These are phyloP conservation scores for Diaporthe australafricana DNA, from an alignment of 2,329 filamentous ascomycete genomes.

Conservation along the genomic window DNA sequence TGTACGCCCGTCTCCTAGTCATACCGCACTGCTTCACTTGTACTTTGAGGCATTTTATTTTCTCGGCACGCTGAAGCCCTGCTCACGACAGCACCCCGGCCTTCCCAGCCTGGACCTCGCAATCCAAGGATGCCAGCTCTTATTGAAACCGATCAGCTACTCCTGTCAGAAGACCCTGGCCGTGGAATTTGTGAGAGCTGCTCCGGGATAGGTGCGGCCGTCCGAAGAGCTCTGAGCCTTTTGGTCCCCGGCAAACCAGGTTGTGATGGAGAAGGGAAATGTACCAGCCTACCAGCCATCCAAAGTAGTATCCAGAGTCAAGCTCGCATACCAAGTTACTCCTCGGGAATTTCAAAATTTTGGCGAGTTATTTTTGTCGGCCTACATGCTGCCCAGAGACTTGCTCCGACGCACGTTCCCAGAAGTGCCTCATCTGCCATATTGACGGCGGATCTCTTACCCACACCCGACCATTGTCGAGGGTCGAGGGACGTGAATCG, in stretches of 20 bases:
- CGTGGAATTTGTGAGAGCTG: slow-evolving; percentile 1
- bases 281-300: slow-evolving; percentile 10
- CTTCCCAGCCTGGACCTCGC: slow-evolving; percentile 22
- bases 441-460: slow-evolving; percentile 26
- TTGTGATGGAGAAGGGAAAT: slow-evolving; percentile 13
- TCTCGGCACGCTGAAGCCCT: slow-evolving; percentile 16
- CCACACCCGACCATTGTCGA: slow-evolving; percentile 30
- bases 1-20: slow-evolving; percentile 27
- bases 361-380: slow-evolving; percentile 27
- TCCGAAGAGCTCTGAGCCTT: slow-evolving; percentile 14
- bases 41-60: slow-evolving; percentile 36
- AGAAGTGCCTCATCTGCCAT: slow-evolving; percentile 26
- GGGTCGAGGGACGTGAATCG: slow-evolving; percentile 23
- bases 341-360: slow-evolving; percentile 20
- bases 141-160: slow-evolving; percentile 36
- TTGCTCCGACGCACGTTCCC: slow-evolving; percentile 24
- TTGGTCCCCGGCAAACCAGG: slow-evolving; percentile 10
- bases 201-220: slow-evolving; percentile 34
- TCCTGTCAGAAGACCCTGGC: slow-evolving; percentile 30
- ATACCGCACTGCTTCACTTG: slow-evolving; percentile 14
- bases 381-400: slow-evolving; percentile 17
- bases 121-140: slow-evolving; percentile 31
- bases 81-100: slow-evolving; percentile 14
- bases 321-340: slow-evolving; percentile 18
- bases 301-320: slow-evolving; percentile 10